Evolutionary conservation across 169 alveolate species (phyloP).

Genomic region (Eimeria necatrix): DNA sequence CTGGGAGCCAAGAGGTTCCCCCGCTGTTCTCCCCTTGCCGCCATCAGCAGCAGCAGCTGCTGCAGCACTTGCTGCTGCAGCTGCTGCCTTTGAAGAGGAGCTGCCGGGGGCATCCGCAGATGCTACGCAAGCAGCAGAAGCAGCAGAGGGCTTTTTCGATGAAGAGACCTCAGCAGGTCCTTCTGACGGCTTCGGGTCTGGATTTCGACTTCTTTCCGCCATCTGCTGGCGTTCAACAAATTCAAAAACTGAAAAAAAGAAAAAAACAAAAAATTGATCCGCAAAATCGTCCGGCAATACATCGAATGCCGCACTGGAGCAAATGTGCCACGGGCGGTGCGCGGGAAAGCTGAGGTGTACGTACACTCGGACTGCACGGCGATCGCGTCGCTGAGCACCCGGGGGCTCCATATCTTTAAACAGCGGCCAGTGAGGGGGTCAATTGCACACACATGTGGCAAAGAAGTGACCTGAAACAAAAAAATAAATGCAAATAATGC

Average conservation of each 20-base stretch:
- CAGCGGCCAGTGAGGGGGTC: conserved; percentile 80
- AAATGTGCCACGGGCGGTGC: neutral
- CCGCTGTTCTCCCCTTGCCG: neutral
- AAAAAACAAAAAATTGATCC: neutral
- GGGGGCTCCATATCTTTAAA: conserved; percentile 67
- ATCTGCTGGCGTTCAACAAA: conserved; percentile 74
- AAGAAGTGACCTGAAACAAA: conserved; percentile 53
- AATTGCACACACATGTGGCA: conserved; percentile 77
- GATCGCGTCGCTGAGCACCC: conserved; percentile 66
- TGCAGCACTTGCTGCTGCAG: conserved; percentile 42
- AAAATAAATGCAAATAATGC: neutral
- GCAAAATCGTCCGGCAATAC: too few relatives aligned
- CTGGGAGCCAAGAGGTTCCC: neutral
- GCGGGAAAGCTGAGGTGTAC: neutral
- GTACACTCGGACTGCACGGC: conserved; percentile 80
- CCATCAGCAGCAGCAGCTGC: neutral
- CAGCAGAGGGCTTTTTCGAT: neutral
- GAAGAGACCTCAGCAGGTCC: neutral
- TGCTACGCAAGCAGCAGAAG: neutral
- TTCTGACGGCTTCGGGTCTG: neutral
- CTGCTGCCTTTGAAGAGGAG: neutral
- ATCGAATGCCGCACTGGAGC: too few relatives aligned
- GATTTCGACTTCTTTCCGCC: neutral
- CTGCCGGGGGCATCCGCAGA: neutral
- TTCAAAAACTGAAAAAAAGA: conserved; percentile 66